Evolutionary conservation across 2,329 filamentous ascomycete species (phyloP).

Genomic region (Lachnellula subtilissima): DNA sequence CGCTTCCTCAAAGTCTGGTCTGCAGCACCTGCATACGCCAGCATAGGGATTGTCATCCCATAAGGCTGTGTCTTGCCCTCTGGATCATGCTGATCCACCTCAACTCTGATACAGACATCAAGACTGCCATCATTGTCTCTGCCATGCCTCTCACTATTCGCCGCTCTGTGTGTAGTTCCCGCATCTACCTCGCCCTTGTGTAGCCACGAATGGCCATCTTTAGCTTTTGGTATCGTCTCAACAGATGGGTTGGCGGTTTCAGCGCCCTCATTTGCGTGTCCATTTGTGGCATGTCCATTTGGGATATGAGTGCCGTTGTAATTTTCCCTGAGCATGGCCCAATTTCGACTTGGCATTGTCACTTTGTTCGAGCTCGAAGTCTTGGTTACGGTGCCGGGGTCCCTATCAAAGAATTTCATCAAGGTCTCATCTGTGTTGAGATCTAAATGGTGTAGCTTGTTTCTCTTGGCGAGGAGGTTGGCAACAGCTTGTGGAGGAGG

Average conservation of each 20-base stretch:
- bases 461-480: slow-evolving; percentile 84
- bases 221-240: slow-evolving; percentile 38
- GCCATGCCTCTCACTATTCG: slow-evolving; percentile 50
- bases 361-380: slow-evolving; percentile 72
- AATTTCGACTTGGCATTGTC: slow-evolving; percentile 91
- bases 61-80: slow-evolving; percentile 78
- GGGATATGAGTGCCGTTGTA: slow-evolving; percentile 49
- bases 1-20: slow-evolving; percentile 16
- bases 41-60: slow-evolving; percentile 71
- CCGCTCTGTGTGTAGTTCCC: slow-evolving; percentile 73
- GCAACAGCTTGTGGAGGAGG: slow-evolving; percentile 83
- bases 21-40: slow-evolving; percentile 22
- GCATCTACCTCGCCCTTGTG: slow-evolving; percentile 73
- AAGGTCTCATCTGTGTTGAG: slow-evolving; percentile 83
- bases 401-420: slow-evolving; percentile 85
- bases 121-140: slow-evolving; percentile 56
- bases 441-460: slow-evolving; percentile 71
- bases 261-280: slow-evolving; percentile 6
- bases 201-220: slow-evolving; percentile 66
- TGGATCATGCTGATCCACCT: slow-evolving; percentile 78
- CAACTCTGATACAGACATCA: slow-evolving; percentile 80
- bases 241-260: not conserved
- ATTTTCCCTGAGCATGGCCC: slow-evolving; percentile 86
- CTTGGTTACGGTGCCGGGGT: slow-evolving; percentile 74
- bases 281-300: slow-evolving; percentile 19